These are phyloP conservation scores for Lanmaoa rubissima DNA, from an alignment of 768 basidiomycete genomes.

Conservation along the genomic window DNA sequence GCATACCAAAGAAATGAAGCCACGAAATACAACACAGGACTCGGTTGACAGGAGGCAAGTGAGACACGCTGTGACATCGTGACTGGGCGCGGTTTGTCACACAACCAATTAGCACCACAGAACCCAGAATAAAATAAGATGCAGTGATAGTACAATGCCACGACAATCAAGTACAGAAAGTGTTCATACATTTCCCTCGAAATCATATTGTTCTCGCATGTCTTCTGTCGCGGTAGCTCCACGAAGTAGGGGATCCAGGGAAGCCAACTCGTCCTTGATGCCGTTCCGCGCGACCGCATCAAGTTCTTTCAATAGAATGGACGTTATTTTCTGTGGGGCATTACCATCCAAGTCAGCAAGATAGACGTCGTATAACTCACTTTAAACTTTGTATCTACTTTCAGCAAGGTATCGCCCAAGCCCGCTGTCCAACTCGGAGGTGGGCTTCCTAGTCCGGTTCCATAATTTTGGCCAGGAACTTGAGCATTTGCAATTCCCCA, in stretches of 20 bases:
- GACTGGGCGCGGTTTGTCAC: slow-evolving; percentile 26
- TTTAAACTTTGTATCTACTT: slow-evolving; percentile 84
- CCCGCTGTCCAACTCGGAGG: slow-evolving; percentile 61
- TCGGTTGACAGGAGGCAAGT: neutral
- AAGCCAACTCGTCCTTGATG: slow-evolving; percentile 80
- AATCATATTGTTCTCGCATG: slow-evolving; percentile 41
- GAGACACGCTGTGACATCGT: slow-evolving; percentile 23
- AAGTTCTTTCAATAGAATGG: slow-evolving; percentile 75
- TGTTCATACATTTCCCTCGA: slow-evolving; percentile 38
- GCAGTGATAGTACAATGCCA: slow-evolving; percentile 26
- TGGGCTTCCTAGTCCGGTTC: slow-evolving; percentile 43
- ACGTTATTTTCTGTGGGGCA: slow-evolving; percentile 75
- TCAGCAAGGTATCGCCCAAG: slow-evolving; percentile 71
- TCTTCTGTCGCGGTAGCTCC: slow-evolving; percentile 47
- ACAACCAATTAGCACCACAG: neutral
- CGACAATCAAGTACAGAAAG: slow-evolving; percentile 5
- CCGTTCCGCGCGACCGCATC: slow-evolving; percentile 77
- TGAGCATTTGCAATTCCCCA: slow-evolving; percentile 70
- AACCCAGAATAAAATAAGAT: slow-evolving; percentile 7
- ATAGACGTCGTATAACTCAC: slow-evolving; percentile 39
- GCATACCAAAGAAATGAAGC: slow-evolving; percentile 15
- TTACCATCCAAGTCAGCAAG: slow-evolving; percentile 1
- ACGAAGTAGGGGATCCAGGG: slow-evolving; percentile 73
- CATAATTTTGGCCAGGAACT: slow-evolving; percentile 28
- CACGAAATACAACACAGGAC: neutral